Evolutionary conservation across 2,329 filamentous ascomycete genomes (phyloP).

Genomic region (Davidsoniella neocaledoniae): DNA sequence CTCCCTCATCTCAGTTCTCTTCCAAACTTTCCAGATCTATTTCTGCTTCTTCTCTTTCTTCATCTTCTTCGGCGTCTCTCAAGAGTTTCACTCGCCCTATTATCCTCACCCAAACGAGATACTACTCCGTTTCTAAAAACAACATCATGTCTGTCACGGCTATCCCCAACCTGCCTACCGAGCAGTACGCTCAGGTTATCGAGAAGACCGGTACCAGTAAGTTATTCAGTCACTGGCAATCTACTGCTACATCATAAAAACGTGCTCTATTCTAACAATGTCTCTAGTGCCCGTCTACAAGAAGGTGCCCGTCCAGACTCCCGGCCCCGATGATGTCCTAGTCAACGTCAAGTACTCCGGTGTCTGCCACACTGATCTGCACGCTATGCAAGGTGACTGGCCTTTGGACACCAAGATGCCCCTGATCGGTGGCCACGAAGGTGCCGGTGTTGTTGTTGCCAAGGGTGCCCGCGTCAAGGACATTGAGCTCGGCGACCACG

Average conservation of each 20-base stretch:
- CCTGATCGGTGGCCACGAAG: conserved; percentile 65
- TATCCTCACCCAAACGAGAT: background rate
- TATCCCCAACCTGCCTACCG: conserved; percentile 44
- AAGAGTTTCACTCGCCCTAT: background rate
- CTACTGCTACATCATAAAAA: background rate
- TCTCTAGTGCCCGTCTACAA: conserved; percentile 48
- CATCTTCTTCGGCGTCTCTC: background rate
- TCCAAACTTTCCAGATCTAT: background rate
- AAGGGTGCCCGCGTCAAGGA: conserved; percentile 62
- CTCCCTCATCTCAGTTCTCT: background rate
- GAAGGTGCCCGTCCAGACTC: conserved; percentile 64
- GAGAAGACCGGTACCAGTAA: conserved; percentile 60
- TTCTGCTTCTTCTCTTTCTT: conserved; percentile 1
- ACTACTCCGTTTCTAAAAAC: conserved; percentile 11
- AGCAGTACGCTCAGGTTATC: conserved; percentile 85
- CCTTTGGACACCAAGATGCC: conserved; percentile 68
- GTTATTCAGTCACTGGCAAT: conserved; percentile 16
- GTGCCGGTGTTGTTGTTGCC: conserved; percentile 70
- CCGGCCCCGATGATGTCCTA: conserved; percentile 78
- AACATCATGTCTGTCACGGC: conserved; percentile 18
- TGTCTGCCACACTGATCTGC: conserved; percentile 75
- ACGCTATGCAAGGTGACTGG: conserved; percentile 80
- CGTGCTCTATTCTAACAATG: background rate
- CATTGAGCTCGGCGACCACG: conserved; percentile 67
- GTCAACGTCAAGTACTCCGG: conserved; percentile 82